A percentile compares a stretch with the other conserved stretches of the same genome.
phyloP scores from a whole-genome alignment of 345 rosid genomes.

The Linum trigynum region DNA sequence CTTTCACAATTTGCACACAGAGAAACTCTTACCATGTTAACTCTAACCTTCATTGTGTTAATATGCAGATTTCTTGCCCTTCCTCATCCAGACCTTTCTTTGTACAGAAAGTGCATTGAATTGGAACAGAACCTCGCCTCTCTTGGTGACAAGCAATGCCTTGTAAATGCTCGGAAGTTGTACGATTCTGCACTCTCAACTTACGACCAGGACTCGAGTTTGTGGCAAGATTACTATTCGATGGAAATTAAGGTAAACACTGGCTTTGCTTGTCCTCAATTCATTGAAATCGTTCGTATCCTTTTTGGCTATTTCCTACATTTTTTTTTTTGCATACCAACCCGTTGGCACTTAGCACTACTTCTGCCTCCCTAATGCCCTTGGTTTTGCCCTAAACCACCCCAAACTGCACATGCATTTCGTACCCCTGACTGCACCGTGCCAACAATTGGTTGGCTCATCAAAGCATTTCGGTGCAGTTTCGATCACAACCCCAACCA shows the following conservation, averaged over 20 bases:
- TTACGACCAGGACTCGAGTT: slow-evolving; percentile 45
- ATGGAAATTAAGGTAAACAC: slow-evolving; percentile 63
- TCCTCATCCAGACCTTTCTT: slow-evolving; percentile 64
- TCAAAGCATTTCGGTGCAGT: too few species aligned
- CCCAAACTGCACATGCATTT: too few species aligned
- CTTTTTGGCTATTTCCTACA: too few species aligned
- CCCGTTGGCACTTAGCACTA: too few species aligned
- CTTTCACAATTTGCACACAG: neutral
- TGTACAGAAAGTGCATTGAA: slow-evolving; percentile 64
- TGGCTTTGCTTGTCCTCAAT: neutral
- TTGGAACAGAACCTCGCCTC: slow-evolving; percentile 61
- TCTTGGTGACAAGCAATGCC: slow-evolving; percentile 44
- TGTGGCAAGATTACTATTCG: slow-evolving; percentile 69
- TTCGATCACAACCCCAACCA: too few species aligned
- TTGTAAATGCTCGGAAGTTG: slow-evolving; percentile 49
- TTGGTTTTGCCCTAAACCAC: too few species aligned
- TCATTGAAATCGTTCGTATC: too few species aligned
- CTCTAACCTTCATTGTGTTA: slow-evolving; percentile 5
- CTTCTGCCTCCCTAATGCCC: too few species aligned
- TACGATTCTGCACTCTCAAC: slow-evolving; percentile 70
- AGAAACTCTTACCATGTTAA: too few species aligned
- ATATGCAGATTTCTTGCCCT: slow-evolving; percentile 62
- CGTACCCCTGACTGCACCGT: too few species aligned
- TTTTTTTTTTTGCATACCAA: too few species aligned
- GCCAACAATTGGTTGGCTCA: too few species aligned